Evolutionary conservation across 2,329 filamentous ascomycete species (phyloP), one percentile per base, ranked within the genome.

Genomic region (Neopestalotiopsis clavispora): DNA sequence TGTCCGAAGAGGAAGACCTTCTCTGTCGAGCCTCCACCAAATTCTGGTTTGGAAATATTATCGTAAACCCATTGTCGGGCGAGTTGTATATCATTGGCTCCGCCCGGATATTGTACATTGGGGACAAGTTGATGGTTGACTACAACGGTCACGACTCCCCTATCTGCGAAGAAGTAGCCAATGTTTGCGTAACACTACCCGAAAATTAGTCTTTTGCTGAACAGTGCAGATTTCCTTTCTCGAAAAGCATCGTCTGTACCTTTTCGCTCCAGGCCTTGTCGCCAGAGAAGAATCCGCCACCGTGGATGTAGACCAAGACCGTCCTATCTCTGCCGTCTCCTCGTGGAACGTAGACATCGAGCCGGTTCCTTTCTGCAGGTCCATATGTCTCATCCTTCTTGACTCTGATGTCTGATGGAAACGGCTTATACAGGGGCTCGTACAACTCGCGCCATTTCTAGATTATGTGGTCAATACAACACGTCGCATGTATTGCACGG

Each of bases 181-280:
- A 63, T 63, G 32, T 63, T 63, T 13, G 60, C 60, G 60, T 63
- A 63, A 20, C 60, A 63, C 60, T 63, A 17, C 13, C 5, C 23
- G 1, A n/a, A 12, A 10, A 20, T 32, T 3, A 32, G 13, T 23
- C 23, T 14, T 40, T 17, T 4, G n/a, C n/a, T 40, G 5, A 17
- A 5, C 6, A 4, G 6, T n/a, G 17, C 7, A 17, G 17, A 9
- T n/a, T 10, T 4, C 14, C 17, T 17, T 7, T 30, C 4, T 2
- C 13, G 4, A n/a, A 3, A 14, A 2, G 32, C 12, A 3, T 20
- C 10, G 3, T 13, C 60, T 20, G n/a, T 28, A 63, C 60, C 60
- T 63, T 63, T 42, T 63, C 60, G n/a, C 60, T 63, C 60, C 60
- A 63, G 12, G 28, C 60, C 30, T 63, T 63, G 30, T 34, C 60